phyloP scores from a whole-genome alignment of 1,139 yeast genomes.

The Geotrichum siamense region DNA sequence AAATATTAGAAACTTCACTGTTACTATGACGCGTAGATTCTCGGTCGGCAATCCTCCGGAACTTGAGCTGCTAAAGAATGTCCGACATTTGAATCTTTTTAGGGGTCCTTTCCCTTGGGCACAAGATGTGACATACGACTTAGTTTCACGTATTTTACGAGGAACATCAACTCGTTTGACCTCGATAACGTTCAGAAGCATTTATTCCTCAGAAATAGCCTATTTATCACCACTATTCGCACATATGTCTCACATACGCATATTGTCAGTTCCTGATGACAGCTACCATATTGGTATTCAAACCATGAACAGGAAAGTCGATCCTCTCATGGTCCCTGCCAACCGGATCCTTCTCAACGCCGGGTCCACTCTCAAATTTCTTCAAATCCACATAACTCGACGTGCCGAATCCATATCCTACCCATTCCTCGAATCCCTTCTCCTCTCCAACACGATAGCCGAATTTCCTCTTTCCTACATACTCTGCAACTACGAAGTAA shows the following conservation, averaged over 20 bases:
- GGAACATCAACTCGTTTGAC: not conserved
- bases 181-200: slow-evolving; percentile 3
- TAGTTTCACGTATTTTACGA: not conserved
- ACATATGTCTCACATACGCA: not conserved
- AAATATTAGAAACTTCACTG: slow-evolving; percentile 1
- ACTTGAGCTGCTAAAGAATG: not conserved
- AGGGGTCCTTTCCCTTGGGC: slow-evolving; percentile 16
- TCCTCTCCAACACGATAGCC: not conserved
- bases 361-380: not conserved
- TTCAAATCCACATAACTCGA: slow-evolving; percentile 11
- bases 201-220: slow-evolving; percentile 8
- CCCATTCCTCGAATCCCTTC: slow-evolving; percentile 10
- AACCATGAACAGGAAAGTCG: not conserved
- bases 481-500: slow-evolving; percentile 7
- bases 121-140: slow-evolving; percentile 5
- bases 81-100: slow-evolving; percentile 1
- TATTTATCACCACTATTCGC: slow-evolving; percentile 5
- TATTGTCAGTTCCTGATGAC: slow-evolving; percentile 10
- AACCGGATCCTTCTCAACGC: slow-evolving; percentile 11
- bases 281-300: slow-evolving; percentile 8
- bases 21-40: slow-evolving; percentile 9
- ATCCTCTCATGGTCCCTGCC: slow-evolving; percentile 4
- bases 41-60: not conserved
- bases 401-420: slow-evolving; percentile 6
- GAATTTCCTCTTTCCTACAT: slow-evolving; percentile 9